Percentiles rank a stretch among this genome's conserved stretches.
Conservation (phyloP, 2,329 filamentous ascomycete genomes). For the Venturia effusa region DNA sequence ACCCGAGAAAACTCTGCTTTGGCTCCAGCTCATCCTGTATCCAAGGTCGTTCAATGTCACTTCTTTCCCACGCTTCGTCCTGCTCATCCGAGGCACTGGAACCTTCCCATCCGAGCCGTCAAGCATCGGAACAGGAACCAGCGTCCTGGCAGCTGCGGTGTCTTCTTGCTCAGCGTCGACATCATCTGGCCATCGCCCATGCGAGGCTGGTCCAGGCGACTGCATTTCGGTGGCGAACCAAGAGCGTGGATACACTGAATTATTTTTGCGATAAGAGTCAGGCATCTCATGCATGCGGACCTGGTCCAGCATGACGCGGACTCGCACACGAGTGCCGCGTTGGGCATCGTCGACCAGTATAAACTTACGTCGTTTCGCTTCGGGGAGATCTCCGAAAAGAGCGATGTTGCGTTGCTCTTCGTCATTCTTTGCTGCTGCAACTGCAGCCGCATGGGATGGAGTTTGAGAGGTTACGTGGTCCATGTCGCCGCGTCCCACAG, state of each 20-base stretch:
- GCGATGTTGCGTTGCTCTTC: constrained; percentile 51
- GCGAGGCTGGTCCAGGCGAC: constrained; percentile 64
- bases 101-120: constrained; percentile 66
- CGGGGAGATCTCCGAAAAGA: constrained; percentile 79
- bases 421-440: constrained; percentile 34
- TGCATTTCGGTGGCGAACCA: constrained; percentile 94
- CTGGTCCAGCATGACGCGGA: constrained; percentile 84
- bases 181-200: constrained; percentile 63
- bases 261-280: constrained; percentile 83
- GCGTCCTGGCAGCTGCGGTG: constrained; percentile 32
- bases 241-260: constrained; percentile 80
- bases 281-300: constrained; percentile 94
- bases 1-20: constrained; percentile 82
- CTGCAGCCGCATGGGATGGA: constrained; percentile 30
- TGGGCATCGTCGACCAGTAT: constrained; percentile 88
- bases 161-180: constrained; percentile 48
- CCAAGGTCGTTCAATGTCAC: constrained; percentile 87
- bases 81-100: constrained; percentile 63
- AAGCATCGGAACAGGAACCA: constrained; percentile 37
- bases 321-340: constrained; percentile 68
- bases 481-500: constrained; percentile 47
- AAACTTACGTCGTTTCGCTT: constrained; percentile 89
- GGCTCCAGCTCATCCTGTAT: constrained; percentile 93
- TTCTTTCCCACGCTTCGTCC: constrained; percentile 63
- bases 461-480: constrained; percentile 33